These are phyloP conservation scores for Tagetes patula DNA, from an alignment of 129 eudicot genomes.

Conservation along the genomic window DNA sequence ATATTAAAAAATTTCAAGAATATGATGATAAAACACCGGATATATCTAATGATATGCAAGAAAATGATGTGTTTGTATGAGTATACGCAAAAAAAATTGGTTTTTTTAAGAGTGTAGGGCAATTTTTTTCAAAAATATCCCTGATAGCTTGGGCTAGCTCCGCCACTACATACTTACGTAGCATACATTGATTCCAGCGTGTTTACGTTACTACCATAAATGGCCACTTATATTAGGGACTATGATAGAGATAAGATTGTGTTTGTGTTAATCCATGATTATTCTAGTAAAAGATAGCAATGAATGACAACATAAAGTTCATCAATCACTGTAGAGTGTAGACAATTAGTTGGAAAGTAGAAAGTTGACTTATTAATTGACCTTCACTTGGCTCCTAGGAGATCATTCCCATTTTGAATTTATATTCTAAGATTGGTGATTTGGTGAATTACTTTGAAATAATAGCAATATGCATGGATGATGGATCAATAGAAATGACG, in stretches of 20 bases:
- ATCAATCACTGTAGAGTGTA: constrained; percentile 9
- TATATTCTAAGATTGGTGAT: background rate
- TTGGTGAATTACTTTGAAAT: constrained; percentile 3
- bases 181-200: background rate
- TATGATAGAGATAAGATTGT: constrained; percentile 5
- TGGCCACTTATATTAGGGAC: constrained; percentile 1
- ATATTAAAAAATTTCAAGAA: too few species aligned
- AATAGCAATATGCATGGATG: too few species aligned
- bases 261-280: constrained; percentile 5
- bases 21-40: too few species aligned
- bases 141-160: too few species aligned
- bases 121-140: too few species aligned
- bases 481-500: too few species aligned
- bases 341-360: constrained; percentile 20
- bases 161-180: too few species aligned
- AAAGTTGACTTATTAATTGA: constrained; percentile 18
- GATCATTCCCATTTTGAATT: constrained; percentile 23
- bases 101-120: too few species aligned
- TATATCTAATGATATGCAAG: too few species aligned
- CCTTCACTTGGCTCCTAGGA: constrained; percentile 4
- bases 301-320: constrained; percentile 31
- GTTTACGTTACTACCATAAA: constrained; percentile 14
- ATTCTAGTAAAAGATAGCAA: background rate
- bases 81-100: too few species aligned
- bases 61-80: too few species aligned